These are phyloP conservation scores for Rhodamnia rubescens DNA, from an alignment of 345 rosid species.

Conservation along the genomic window DNA sequence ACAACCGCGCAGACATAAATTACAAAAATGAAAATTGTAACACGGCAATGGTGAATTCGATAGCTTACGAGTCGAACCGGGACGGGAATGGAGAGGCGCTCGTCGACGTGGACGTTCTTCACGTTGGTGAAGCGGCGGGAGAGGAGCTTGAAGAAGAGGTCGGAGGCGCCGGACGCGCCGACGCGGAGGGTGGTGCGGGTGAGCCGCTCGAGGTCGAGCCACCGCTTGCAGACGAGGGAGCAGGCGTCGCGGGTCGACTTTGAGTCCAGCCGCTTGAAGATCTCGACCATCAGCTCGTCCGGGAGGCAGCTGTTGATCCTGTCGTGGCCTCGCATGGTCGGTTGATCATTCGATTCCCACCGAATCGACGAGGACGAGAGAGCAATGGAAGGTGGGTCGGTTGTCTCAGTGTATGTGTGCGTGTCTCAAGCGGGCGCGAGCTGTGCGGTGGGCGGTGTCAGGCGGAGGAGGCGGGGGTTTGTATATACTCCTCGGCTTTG, in stretches of 20 bases:
- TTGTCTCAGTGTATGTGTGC: neutral
- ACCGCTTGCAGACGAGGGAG: slow-evolving; percentile 87
- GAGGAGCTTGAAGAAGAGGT: slow-evolving; percentile 47
- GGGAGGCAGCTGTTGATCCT: slow-evolving; percentile 64
- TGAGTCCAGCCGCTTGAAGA: slow-evolving; percentile 54
- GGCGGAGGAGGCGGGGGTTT: neutral
- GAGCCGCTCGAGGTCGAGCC: slow-evolving; percentile 71
- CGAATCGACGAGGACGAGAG: neutral
- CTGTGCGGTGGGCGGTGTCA: neutral
- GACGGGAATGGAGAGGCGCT: slow-evolving; percentile 47
- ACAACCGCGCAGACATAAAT: neutral
- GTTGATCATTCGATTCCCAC: neutral
- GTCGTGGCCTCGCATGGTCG: slow-evolving; percentile 58
- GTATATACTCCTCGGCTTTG: neutral
- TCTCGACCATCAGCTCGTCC: slow-evolving; percentile 72
- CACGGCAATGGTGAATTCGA: neutral
- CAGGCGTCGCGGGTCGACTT: slow-evolving; percentile 66
- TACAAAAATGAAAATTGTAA: neutral
- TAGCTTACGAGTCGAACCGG: slow-evolving; percentile 24
- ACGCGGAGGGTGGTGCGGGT: slow-evolving; percentile 75
- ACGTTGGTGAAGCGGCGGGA: slow-evolving; percentile 60
- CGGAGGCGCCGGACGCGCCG: slow-evolving; percentile 71
- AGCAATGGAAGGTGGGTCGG: neutral
- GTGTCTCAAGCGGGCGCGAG: neutral
- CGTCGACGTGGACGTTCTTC: slow-evolving; percentile 57